phyloP scores from a whole-genome alignment of 108 stramenopile species.

The Cylindrotheca fusiformis region DNA sequence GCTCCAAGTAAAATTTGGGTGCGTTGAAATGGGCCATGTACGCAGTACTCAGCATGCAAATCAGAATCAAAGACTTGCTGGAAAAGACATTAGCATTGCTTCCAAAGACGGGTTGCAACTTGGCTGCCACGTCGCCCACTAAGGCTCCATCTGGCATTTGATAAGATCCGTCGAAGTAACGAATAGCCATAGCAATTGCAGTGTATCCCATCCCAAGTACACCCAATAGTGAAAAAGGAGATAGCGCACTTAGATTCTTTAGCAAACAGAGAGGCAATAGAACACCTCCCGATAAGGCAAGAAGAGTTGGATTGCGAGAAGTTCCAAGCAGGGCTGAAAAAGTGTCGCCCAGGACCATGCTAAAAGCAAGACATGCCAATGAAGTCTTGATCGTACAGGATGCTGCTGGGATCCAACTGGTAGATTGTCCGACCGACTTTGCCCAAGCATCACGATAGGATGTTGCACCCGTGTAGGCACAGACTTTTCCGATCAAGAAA shows the following conservation, averaged over 20 bases:
- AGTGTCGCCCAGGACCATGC: slow-evolving; percentile 90
- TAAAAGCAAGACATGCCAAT: slow-evolving; percentile 75
- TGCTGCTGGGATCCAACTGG: slow-evolving; percentile 75
- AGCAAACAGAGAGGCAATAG: slow-evolving; percentile 90
- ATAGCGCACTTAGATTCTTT: slow-evolving; percentile 70
- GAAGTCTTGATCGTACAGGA: slow-evolving; percentile 80
- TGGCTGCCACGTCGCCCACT: slow-evolving; percentile 34
- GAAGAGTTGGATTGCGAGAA: slow-evolving; percentile 38
- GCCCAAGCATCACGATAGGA: slow-evolving; percentile 63
- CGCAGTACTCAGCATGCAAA: slow-evolving; percentile 92
- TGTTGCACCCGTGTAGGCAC: slow-evolving; percentile 53
- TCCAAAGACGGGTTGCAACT: slow-evolving; percentile 49
- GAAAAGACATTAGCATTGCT: slow-evolving; percentile 24
- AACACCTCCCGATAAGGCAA: slow-evolving; percentile 56
- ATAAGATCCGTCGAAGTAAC: slow-evolving; percentile 77
- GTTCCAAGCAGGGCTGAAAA: slow-evolving; percentile 35
- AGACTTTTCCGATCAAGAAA: slow-evolving; percentile 77
- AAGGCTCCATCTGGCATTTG: slow-evolving; percentile 22
- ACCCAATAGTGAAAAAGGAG: slow-evolving; percentile 85
- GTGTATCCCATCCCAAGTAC: slow-evolving; percentile 88
- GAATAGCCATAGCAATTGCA: slow-evolving; percentile 56
- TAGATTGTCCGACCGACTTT: slow-evolving; percentile 39
- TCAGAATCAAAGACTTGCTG: slow-evolving; percentile 60
- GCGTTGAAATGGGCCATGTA: slow-evolving; percentile 94
- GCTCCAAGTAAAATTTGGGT: slow-evolving; percentile 86